These are phyloP conservation scores for Phytopythium delawarense DNA, from an alignment of 352 stramenopile species.

Conservation along the genomic window DNA sequence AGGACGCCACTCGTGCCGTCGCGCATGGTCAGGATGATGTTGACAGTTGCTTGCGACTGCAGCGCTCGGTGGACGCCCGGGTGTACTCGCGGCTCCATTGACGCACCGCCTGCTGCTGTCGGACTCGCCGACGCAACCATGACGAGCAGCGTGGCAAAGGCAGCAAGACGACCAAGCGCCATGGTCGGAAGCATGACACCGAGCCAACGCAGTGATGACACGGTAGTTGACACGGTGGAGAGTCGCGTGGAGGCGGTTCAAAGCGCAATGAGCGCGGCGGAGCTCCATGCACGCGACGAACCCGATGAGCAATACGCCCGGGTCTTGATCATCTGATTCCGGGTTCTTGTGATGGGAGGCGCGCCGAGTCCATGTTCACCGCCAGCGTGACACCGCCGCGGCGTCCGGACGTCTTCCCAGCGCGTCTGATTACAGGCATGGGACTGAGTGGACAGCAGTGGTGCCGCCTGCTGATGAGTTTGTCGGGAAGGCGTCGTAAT, in stretches of 20 bases:
- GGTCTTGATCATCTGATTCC: not conserved
- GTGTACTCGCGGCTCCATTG: slow-evolving; percentile 12
- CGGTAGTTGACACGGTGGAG: not conserved
- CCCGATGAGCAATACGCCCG: not conserved
- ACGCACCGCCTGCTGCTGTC: not conserved
- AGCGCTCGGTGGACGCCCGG: slow-evolving; percentile 19
- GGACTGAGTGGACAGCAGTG: not conserved
- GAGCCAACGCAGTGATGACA: not conserved
- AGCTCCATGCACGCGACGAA: not conserved
- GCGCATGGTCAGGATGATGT: slow-evolving; percentile 30
- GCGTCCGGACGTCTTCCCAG: not conserved
- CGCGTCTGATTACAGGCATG: not conserved
- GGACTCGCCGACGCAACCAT: not conserved
- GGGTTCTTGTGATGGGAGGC: not conserved
- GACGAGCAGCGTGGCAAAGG: not conserved
- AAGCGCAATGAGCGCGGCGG: not conserved
- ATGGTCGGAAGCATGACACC: not conserved
- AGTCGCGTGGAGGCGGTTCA: not conserved
- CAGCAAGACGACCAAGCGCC: not conserved
- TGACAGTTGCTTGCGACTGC: slow-evolving; percentile 15
- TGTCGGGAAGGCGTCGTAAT: not conserved
- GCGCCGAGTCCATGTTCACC: not conserved
- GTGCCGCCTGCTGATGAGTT: no score
- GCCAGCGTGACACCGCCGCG: not conserved
- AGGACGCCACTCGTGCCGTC: slow-evolving; percentile 11